These are phyloP conservation scores for Solanum chiquidenum DNA, from an alignment of 257 asterid species.

Conservation along the genomic window DNA sequence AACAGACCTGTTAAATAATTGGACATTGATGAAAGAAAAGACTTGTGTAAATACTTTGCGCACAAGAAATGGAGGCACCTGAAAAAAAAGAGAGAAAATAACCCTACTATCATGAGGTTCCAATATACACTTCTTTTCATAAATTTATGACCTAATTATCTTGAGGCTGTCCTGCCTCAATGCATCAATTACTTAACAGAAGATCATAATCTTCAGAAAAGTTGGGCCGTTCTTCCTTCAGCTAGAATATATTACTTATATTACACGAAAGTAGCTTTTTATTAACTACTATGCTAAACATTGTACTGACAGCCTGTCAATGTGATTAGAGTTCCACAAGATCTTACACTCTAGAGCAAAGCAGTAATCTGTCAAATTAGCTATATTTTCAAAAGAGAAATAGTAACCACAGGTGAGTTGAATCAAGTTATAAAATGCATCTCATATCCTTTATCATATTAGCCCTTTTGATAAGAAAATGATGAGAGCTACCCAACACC, in stretches of 20 bases:
- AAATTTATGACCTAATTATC: neutral
- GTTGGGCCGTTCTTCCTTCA: neutral
- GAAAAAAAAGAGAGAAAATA: conserved; percentile 3
- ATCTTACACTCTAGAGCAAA: neutral
- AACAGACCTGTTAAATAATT: conserved; percentile 84
- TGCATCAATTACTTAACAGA: neutral
- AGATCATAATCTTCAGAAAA: neutral
- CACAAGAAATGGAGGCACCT: conserved; percentile 97
- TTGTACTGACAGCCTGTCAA: neutral
- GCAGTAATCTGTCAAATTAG: neutral
- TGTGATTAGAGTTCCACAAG: neutral
- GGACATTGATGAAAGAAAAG: conserved; percentile 94
- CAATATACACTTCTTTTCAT: neutral
- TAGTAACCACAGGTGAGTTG: neutral
- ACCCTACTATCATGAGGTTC: neutral
- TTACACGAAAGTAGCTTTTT: neutral
- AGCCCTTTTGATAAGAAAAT: neutral
- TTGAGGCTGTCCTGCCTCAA: neutral
- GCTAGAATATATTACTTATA: neutral
- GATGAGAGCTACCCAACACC: neutral
- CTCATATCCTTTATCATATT: neutral
- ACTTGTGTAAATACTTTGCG: conserved; percentile 89
- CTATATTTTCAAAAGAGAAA: neutral
- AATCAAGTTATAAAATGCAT: neutral
- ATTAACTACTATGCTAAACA: neutral